phyloP scores from a whole-genome alignment of 176 grass and related monocot genomes.

The Triticum dicoccoides region DNA sequence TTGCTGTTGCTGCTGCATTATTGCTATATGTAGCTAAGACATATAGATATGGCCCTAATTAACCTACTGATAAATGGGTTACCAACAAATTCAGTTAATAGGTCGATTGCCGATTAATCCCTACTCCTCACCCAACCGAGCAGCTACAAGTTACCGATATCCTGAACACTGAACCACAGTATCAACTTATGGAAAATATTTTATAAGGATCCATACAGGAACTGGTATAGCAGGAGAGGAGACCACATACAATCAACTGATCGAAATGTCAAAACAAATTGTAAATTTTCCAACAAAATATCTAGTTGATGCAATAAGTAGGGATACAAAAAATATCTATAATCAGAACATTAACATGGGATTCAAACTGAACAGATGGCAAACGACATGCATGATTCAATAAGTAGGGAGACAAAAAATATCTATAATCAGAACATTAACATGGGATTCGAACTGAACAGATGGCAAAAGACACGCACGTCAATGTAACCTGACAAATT shows the following conservation, averaged over 20 bases:
- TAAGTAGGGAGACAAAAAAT: neutral
- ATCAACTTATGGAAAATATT: neutral
- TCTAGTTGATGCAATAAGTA: constrained; percentile 11
- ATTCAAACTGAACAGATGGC: too few relatives aligned
- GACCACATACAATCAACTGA: neutral
- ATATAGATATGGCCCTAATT: too few relatives aligned
- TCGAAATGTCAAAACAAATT: neutral
- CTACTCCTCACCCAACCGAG: too few relatives aligned
- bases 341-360: neutral
- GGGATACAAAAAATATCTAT: neutral
- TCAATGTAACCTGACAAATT: neutral
- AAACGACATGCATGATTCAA: neutral
- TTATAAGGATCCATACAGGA: constrained; percentile 8
- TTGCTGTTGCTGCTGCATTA: too few relatives aligned
- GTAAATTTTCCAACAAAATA: neutral
- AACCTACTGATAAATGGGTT: too few relatives aligned
- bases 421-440: constrained; percentile 1
- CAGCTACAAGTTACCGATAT: too few relatives aligned
- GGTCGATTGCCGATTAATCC: too few relatives aligned
- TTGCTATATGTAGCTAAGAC: too few relatives aligned
- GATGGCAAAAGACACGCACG: neutral
- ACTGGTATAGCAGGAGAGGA: constrained; percentile 12
- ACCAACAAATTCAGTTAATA: too few relatives aligned
- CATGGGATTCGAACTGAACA: constrained; percentile 3
- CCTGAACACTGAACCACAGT: neutral